phyloP scores from a whole-genome alignment of 306 rosid species.

The Canavalia gladiata region DNA sequence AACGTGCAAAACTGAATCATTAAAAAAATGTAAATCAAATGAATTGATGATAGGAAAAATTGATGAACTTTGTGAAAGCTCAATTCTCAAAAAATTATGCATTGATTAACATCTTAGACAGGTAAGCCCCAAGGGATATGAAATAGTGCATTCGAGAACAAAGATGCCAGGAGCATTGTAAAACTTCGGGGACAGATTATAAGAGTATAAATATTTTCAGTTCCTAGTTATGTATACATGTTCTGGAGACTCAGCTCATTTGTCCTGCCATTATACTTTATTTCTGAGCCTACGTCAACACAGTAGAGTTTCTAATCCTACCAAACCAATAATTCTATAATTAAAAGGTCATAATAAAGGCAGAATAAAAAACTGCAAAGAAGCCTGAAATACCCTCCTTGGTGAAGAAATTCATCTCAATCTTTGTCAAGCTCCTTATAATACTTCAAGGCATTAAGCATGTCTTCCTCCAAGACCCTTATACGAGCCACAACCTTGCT shows the following conservation, averaged over 20 bases:
- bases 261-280: background rate
- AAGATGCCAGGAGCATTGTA: slow-evolving; percentile 17
- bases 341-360: background rate
- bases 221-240: slow-evolving; percentile 27
- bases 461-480: slow-evolving; percentile 50
- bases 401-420: slow-evolving; percentile 27
- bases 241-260: slow-evolving; percentile 8
- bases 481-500: slow-evolving; percentile 44
- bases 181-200: background rate
- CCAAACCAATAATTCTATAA: slow-evolving; percentile 34
- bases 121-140: background rate
- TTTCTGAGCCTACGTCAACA: background rate
- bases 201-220: background rate
- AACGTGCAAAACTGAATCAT: background rate
- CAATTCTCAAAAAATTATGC: background rate
- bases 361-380: background rate
- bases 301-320: slow-evolving; percentile 12
- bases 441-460: slow-evolving; percentile 58
- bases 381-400: slow-evolving; percentile 26
- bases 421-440: slow-evolving; percentile 52
- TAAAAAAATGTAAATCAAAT: background rate
- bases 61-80: slow-evolving; percentile 25
- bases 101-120: slow-evolving; percentile 2
- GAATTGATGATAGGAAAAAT: background rate
- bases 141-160: background rate